phyloP scores from a whole-genome alignment of 1,284 basidiomycete genomes.

The Limonomyces culmigenus region DNA sequence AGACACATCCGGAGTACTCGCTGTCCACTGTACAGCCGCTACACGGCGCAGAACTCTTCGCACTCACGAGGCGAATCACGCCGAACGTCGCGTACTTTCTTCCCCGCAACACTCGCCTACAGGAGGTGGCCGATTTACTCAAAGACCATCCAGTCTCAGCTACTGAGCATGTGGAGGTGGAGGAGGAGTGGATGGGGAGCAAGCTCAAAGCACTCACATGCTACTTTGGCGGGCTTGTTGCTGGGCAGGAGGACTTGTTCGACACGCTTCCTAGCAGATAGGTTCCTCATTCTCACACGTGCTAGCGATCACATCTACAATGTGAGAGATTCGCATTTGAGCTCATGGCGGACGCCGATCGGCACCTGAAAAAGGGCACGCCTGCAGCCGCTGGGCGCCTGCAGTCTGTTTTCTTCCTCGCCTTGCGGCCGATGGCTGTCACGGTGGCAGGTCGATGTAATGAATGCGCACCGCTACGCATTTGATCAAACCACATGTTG shows the following conservation, averaged over 20 bases:
- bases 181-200: slow-evolving; percentile 78
- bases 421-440: too few species aligned
- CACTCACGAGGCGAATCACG: slow-evolving; percentile 51
- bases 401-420: too few species aligned
- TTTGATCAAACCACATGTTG: too few species aligned
- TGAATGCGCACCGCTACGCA: too few species aligned
- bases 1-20: slow-evolving; percentile 34
- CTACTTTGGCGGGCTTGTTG: slow-evolving; percentile 62
- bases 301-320: too few species aligned
- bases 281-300: too few species aligned
- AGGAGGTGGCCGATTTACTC: slow-evolving; percentile 53
- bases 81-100: slow-evolving; percentile 80
- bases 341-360: too few species aligned
- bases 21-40: slow-evolving; percentile 66
- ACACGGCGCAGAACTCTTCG: slow-evolving; percentile 69
- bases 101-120: slow-evolving; percentile 67
- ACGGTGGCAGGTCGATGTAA: too few species aligned
- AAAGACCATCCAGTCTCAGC: slow-evolving; percentile 3
- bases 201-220: slow-evolving; percentile 77
- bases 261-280: too few species aligned
- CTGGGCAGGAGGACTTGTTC: slow-evolving; percentile 47
- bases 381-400: too few species aligned
- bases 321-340: too few species aligned
- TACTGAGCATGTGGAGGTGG: slow-evolving; percentile 44
- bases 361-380: too few species aligned